Base-by-base conservation (phyloP, 2,329 filamentous ascomycete genomes). In the Talaromyces atroroseus region DNA sequence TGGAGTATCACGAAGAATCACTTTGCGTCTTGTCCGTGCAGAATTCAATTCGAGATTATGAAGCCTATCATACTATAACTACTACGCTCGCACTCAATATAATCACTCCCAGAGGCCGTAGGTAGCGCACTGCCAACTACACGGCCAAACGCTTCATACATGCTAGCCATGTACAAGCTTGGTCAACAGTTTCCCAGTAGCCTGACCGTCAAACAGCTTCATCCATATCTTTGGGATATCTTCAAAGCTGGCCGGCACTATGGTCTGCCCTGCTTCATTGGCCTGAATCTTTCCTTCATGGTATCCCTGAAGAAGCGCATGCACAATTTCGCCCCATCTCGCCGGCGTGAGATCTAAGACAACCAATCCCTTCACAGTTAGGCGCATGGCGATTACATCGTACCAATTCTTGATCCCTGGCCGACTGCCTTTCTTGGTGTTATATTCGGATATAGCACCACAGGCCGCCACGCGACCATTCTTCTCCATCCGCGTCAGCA, bases 321-420 rank as follows among this genome's bases (percentile, higher is more conserved):
- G 23, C 50, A 46, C 21, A 36, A 52, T 52, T n/a, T 16, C 40
- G 24, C 24, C 21, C 50, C 34, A 52, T 26, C 50, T 40, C 12
- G 40, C 34, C 26, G 38, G 8, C 4, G 36, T 29, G 12, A 36
- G 32, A 36, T 36, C 32, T 10, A 16, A 14, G 11, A 36, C 34
- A n/a, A 52, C 34, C 7, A 52, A 36, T 11, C 50, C 50, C 40
- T 14, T 40, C 2, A 52, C 16, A 16, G 34, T 11, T 2, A 52
- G 26, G 5, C 50, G 21, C 50, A 52, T 52, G 18, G 36, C 34
- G n/a, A 52, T 52, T 2, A 52, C 40, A n/a, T 52, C 50, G n/a
- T 52, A 52, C 38, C 50, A 52, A 20, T 52, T 52, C 40, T 45
- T 52, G 26, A 40, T 14, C 32, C 32, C 32, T 3, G 32, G 14